These are phyloP conservation scores for Fragilariopsis cylindrus DNA, from an alignment of 108 stramenopile genomes.

Conservation along the genomic window DNA sequence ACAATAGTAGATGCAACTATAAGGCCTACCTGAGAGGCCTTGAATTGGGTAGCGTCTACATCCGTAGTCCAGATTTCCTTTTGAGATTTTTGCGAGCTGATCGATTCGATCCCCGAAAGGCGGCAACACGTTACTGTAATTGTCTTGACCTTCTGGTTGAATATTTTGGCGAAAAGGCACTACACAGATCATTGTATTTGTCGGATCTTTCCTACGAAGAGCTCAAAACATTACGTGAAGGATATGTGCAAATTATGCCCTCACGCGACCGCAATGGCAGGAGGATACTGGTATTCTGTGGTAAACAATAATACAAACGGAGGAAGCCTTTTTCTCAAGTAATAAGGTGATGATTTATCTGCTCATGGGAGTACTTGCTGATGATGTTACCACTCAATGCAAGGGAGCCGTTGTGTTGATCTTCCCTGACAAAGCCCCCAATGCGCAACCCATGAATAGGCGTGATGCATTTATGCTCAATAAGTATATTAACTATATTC, in stretches of 20 bases:
- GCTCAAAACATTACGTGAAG: not conserved
- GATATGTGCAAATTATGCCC: conserved; percentile 4
- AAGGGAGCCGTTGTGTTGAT: not conserved
- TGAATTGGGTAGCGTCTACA: not conserved
- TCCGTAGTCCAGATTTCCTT: conserved; percentile 4
- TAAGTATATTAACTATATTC: not conserved
- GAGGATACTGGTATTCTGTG: not conserved
- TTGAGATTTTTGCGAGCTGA: conserved; percentile 14
- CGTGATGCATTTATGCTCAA: too few relatives aligned
- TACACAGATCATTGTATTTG: not conserved
- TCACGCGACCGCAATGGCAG: conserved; percentile 10
- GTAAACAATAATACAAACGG: not conserved
- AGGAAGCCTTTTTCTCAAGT: not conserved
- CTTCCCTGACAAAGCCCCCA: too few relatives aligned
- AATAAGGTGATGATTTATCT: conserved; percentile 2
- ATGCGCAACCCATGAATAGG: too few relatives aligned
- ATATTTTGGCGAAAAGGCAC: conserved; percentile 10
- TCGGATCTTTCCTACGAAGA: conserved; percentile 15
- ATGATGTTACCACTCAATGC: conserved; percentile 14
- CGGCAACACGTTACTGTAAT: conserved; percentile 1
- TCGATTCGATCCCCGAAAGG: conserved; percentile 9
- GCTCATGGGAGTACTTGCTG: conserved; percentile 8
- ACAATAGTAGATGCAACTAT: not conserved
- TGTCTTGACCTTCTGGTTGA: not conserved
- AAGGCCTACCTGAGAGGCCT: not conserved